phyloP scores from a whole-genome alignment of 495 filamentous ascomycete genomes.

The Trichoderma orchidacearum region DNA sequence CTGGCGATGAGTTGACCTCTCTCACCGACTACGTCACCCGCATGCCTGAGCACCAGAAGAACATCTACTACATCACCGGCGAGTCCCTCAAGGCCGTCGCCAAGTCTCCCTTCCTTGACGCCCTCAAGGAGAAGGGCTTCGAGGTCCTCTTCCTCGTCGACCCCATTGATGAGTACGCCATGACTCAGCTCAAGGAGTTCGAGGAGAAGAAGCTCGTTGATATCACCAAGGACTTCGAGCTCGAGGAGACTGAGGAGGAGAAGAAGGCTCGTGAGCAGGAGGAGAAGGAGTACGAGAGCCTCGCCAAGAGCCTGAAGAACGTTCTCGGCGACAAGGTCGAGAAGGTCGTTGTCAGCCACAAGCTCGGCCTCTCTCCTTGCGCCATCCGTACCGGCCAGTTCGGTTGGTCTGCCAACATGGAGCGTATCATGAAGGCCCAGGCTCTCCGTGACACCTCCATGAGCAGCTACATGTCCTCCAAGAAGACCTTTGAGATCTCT shows the following conservation, averaged over 20 bases:
- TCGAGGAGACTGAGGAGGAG: constrained; percentile 99
- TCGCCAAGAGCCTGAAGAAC: constrained; percentile 96
- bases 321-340: constrained; percentile 98
- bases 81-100: constrained; percentile 96
- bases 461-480: constrained; percentile 99
- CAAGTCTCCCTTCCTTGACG: constrained; percentile 97
- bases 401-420: constrained; percentile 99
- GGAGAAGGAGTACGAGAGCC: constrained; percentile 92
- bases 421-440: constrained; percentile 99
- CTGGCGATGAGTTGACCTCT: constrained; percentile 88
- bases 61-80: constrained; percentile 99
- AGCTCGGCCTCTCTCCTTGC: constrained; percentile 88
- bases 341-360: constrained; percentile 99
- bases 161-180: constrained; percentile 99
- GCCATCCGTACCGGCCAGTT: constrained; percentile 99
- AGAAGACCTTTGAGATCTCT: constrained; percentile 99
- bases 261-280: constrained; percentile 91
- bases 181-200: constrained; percentile 99
- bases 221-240: constrained; percentile 99
- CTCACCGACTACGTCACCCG: constrained; percentile 93
- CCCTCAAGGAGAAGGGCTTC: constrained; percentile 98
- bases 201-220: constrained; percentile 99
- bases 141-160: constrained; percentile 99
- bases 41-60: constrained; percentile 99
- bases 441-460: constrained; percentile 99